Base-by-base conservation (phyloP, 2,329 filamentous ascomycete species). In the Aspergillus quadrilineatus region DNA sequence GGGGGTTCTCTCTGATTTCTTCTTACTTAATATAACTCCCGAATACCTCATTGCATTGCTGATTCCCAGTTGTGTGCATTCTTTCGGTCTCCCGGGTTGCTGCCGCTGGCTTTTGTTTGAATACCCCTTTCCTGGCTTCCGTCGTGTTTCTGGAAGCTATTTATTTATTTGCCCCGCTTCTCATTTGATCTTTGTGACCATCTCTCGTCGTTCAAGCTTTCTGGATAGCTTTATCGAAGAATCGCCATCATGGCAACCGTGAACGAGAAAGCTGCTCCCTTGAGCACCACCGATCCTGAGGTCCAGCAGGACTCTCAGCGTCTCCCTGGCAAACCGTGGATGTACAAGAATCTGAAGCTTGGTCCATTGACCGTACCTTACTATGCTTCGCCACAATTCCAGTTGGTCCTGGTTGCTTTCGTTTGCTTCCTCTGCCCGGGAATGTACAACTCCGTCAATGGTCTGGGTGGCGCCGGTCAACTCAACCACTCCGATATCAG, bases 401-500 rank as follows among this genome's bases (percentile, higher is more conserved):
- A 92, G 75, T 80, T 92, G 36, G 66, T 88, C 60, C 82, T 92
- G 79, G 87, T 92, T 54, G 80, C 85, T 22, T 79, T 88, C 58
- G 85, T 89, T 49, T 89, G 86, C 69, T 89, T 89, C 78, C 70
- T 89, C 59, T 89, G 87, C 69, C 87, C 87, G 0, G 87, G 87
- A 65, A 88, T 89, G 85, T 89, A 84, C 78, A 89, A 89, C 67
- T 85, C 87, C 17, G 75, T 89, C 56, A 77, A 77, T 58, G 86
- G 87, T 58, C 76, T 89, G 36, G 87, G 87, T 56, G 87, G 85
- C 57, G 86, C 79, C 69, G 87, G 85, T 47, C 82, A 83, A 65
- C 69, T 85, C 60, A 77, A 85, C 67, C 60, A 43, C 30, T 34
- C 77, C 26, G 85, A 82, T 55, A 80, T 83, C 64, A 87, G 88